Evolutionary conservation across 2,329 filamentous ascomycete species (phyloP).

Genomic region (Monilinia vaccinii-corymbosi): DNA sequence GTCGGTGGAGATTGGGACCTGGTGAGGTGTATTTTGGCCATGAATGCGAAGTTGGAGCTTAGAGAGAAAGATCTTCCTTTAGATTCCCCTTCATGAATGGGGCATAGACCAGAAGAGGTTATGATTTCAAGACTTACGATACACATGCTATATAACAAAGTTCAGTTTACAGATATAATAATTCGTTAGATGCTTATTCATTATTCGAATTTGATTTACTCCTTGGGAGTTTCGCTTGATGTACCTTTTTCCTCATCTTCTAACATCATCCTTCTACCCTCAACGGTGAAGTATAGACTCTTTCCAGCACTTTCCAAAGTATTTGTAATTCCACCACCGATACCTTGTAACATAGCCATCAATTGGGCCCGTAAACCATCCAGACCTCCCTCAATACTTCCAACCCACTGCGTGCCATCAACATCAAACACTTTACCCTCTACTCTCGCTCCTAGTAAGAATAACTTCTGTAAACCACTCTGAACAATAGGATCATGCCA

Average conservation of each 20-base stretch:
- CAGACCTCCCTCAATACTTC: constrained; percentile 72
- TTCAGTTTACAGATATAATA: constrained; percentile 24
- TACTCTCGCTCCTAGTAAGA: constrained; percentile 77
- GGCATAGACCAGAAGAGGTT: not conserved
- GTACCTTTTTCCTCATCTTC: constrained; percentile 52
- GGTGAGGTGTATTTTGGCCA: constrained; percentile 75
- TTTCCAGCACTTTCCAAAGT: constrained; percentile 73
- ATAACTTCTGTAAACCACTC: constrained; percentile 73
- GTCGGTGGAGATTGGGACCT: constrained; percentile 83
- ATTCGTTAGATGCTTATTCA: constrained; percentile 7
- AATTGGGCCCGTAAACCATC: constrained; percentile 75
- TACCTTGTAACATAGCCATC: constrained; percentile 68
- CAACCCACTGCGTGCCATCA: constrained; percentile 50
- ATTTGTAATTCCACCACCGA: constrained; percentile 67
- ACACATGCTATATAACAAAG: constrained; percentile 8
- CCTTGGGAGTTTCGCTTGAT: constrained; percentile 12
- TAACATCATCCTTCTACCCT: constrained; percentile 70
- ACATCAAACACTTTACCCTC: constrained; percentile 52
- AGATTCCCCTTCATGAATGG: not conserved
- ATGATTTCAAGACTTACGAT: constrained; percentile 13
- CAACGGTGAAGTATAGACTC: constrained; percentile 80
- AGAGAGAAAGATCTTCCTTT: constrained; percentile 17
- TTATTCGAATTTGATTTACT: constrained; percentile 15
- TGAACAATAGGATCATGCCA: constrained; percentile 77
- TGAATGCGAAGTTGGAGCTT: constrained; percentile 65